Base-by-base conservation (phyloP, 2,329 filamentous ascomycete genomes). In the Sporothrix pallida region DNA sequence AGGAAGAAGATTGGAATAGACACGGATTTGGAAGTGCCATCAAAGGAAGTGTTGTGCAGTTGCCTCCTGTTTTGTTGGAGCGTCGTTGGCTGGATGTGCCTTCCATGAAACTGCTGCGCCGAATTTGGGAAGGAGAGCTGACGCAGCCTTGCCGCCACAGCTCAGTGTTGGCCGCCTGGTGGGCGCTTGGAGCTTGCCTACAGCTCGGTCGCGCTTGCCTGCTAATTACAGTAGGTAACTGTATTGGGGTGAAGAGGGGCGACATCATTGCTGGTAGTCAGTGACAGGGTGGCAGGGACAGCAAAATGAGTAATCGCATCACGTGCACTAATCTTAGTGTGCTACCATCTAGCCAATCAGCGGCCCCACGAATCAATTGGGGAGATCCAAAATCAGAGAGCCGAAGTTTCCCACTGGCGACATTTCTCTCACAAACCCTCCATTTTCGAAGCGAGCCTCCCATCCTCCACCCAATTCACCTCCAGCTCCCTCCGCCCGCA, bases 121-220 rank as follows among this genome's bases (percentile, higher is more conserved):
- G 54, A 26, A 37, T n/a, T 44, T 46, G n/a, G 48, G 48, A 23
- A 37, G 26, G 48, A 54, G 58, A 63, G 75, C 72, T 76, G 75
- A 76, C 74, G 76, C 74, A 77, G 75, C 76, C 76, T 76, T 74
- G 75, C 72, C 72, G 73, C 74, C 71, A 62, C 62, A 46, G 63
- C 58, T 56, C 8, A 20, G 4, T 52, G 50, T n/a, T 12, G 23
- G 12, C 15, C 65, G 65, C 65, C 46, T 54, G 20, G 6, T 37
- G 23, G 65, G 23, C 44, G 60, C 26, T 15, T 23, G 37, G 60
- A 63, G 60, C 60, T 63, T 42, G 37, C 26, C 9, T 60, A 37
- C 56, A 60, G 56, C 56, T 60, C 9, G 60, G 56, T 20, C 60
- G 60, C 60, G 60, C 60, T 65, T 65, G 60, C 37, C 52, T 12